A percentile compares a stretch with the other conserved stretches of the same genome.
Evolutionary conservation across 2,329 filamentous ascomycete genomes (phyloP).

Genomic region (Xylariomycetidae sp.): DNA sequence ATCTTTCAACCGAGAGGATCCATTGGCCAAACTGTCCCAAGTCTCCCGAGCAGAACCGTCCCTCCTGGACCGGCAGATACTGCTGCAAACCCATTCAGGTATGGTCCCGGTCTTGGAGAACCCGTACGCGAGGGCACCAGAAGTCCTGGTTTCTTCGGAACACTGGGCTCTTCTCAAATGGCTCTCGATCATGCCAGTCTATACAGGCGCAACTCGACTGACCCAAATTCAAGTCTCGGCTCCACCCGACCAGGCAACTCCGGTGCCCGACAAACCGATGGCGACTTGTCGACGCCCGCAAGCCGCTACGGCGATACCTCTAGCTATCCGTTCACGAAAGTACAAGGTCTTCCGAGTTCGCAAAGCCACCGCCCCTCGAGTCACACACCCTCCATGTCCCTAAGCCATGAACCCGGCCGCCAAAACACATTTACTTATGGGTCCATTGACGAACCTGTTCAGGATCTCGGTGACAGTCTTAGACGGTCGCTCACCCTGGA

Average conservation of each 20-base stretch:
- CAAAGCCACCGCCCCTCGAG: conserved; percentile 18
- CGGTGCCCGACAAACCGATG: conserved; percentile 15
- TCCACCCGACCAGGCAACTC: conserved; percentile 13
- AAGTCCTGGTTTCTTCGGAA: conserved; percentile 10
- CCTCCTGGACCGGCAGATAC: conserved; percentile 37
- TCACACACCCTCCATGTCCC: conserved; percentile 9
- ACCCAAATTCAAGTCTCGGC: conserved; percentile 11
- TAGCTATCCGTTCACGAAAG: conserved; percentile 13
- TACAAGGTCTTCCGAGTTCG: conserved; percentile 7
- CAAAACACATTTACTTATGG: conserved; percentile 10
- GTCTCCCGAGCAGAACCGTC: conserved; percentile 29
- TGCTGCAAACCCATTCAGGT: conserved; percentile 37
- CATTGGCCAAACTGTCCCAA: conserved; percentile 34
- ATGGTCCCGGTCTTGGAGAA: conserved; percentile 16
- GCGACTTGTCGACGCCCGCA: conserved; percentile 8
- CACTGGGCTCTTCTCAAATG: conserved; percentile 10
- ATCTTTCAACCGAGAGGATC: conserved; percentile 42
- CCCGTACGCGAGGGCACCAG: conserved; percentile 20
- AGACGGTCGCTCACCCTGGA: conserved; percentile 29
- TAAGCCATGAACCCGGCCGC: conserved; percentile 14
- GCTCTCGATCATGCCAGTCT: conserved; percentile 8
- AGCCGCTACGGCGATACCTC: conserved; percentile 13
- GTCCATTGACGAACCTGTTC: conserved; percentile 29
- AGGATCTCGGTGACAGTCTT: conserved; percentile 30
- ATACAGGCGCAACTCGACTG: conserved; percentile 23